Evolutionary conservation across 2,329 filamentous ascomycete genomes (phyloP), one percentile per base, ranked within the genome.

Genomic region (Aspergillus hiratsukae): DNA sequence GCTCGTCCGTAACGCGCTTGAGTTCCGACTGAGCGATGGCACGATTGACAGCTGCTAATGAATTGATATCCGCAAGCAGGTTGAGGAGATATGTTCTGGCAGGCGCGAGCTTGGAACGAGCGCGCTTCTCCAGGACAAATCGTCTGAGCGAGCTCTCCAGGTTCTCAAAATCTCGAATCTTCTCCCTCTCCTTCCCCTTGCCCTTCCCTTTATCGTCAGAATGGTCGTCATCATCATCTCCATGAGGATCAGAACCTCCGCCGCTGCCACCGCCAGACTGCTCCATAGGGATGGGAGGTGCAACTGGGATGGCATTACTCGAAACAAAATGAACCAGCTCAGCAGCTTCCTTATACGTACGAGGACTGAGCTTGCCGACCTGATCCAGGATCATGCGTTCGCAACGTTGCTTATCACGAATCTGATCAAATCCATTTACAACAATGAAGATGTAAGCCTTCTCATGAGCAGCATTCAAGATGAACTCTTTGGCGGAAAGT

Each of bases 401-500:
- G 72, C 93, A 97, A 57, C 93, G 83, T 58, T 90, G 82, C 78
- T 97, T 94, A 74, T 97, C 92, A 61, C 88, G 83, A 66, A 99
- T 97, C 59, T 89, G 88, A 74, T 99, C 94, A 67, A 91, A 99
- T 19, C 93, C 92, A 71, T 99, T 99, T 63, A 99, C 94, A 14
- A 99, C 94, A 74, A 99, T 96, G 73, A 99, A 99, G 60, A 99
- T 92, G 70, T 99, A 99, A 0, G 94, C 93, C 76, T 99, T 99
- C 70, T 99, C 94, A 43, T 93, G 86, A 0, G 94, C 94, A 1
- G 94, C 94, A 51, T 93, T 93, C 80, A 90, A 89, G 60, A 99
- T 96, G 69, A 99, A 99, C 67, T 99, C 94, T 75, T 90, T 95
- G n/a, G 94, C 92, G 0, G 94, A 96, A 54, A 96, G 86, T 0